Base-by-base conservation (phyloP, 1,139 yeast genomes). In the Yamadazyma atlantica region DNA sequence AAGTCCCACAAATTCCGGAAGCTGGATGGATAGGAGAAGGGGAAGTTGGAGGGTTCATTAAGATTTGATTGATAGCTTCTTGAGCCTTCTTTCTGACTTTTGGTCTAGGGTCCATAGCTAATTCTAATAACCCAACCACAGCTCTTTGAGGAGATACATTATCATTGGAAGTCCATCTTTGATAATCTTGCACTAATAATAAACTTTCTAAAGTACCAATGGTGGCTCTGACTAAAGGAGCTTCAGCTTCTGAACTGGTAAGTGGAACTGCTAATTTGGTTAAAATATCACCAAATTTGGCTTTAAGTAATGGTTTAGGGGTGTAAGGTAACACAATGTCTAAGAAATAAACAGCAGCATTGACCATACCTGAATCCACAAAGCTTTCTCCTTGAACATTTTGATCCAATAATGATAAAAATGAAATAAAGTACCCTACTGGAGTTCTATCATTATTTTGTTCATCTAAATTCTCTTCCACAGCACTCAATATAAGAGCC, bases 11-110 rank as follows among this genome's bases (percentile, higher is more conserved):
- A 36, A 79, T 56, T 1, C 70, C 61, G 19, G 92, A 73, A 9
- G 88, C 95, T 31, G 87, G 83, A 57, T 90, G 97, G 33, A 77
- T 82, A 6, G 82, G 74, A 12, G 80, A 69, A 8, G 96, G 94
- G n/a, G 90, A 84, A 0, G 88, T 77, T 10, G 96, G 96, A 12
- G 94, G 90, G 47, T 74, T 73, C 4, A 64, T 46, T 46, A 92
- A 66, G 23, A 92, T 68, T 4, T 68, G 73, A 34, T 73, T 64
- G 15, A 92, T 73, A 2, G 97, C 86, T 42, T 92, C 98, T 51
- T 84, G 86, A 2, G 97, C 96, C 68, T 97, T 81, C 76, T 86
- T 88, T 61, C 99, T 80, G 10, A 94, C 95, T 55, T 94, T 94
- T 24, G 99, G 98, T 58, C 98, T 78, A 32, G 87, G 83, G 59